phyloP scores from a whole-genome alignment of 75 land plant genomes.

The Ceratopteris richardii region DNA sequence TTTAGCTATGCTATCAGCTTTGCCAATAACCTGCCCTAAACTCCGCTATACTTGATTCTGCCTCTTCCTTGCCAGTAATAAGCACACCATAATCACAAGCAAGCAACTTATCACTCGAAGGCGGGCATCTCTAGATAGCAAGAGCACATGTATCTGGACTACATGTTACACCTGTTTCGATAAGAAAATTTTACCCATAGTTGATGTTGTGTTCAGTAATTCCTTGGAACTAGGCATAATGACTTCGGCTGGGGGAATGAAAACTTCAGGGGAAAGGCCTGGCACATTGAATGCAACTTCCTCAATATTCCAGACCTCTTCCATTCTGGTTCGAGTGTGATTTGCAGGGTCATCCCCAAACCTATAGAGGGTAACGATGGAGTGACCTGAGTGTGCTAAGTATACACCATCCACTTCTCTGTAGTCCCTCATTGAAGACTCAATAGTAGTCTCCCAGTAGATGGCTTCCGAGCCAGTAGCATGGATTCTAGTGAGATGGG shows the following conservation, averaged over 20 bases:
- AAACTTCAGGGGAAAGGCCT: constrained; percentile 58
- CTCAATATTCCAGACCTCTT: constrained; percentile 68
- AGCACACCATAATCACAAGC: background rate
- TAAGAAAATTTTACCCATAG: background rate
- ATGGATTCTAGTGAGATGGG: constrained; percentile 68
- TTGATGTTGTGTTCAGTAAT: background rate
- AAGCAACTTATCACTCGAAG: background rate
- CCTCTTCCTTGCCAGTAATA: no score
- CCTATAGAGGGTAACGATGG: no score
- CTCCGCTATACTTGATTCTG: no score
- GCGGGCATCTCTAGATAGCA: background rate
- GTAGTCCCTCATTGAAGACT: no score
- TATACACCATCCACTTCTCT: no score
- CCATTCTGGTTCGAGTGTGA: no score
- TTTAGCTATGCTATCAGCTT: no score
- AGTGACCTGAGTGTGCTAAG: no score
- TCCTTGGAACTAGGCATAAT: background rate
- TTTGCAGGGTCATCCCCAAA: no score
- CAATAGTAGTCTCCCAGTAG: constrained; percentile 85
- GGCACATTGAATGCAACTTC: constrained; percentile 78
- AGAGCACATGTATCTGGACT: background rate
- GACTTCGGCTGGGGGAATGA: constrained; percentile 58
- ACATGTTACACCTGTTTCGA: background rate
- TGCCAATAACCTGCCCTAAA: no score
- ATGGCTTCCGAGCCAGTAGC: constrained; percentile 46